phyloP scores from a whole-genome alignment of 306 rosid genomes.

The Cyclanthera cordifolia region DNA sequence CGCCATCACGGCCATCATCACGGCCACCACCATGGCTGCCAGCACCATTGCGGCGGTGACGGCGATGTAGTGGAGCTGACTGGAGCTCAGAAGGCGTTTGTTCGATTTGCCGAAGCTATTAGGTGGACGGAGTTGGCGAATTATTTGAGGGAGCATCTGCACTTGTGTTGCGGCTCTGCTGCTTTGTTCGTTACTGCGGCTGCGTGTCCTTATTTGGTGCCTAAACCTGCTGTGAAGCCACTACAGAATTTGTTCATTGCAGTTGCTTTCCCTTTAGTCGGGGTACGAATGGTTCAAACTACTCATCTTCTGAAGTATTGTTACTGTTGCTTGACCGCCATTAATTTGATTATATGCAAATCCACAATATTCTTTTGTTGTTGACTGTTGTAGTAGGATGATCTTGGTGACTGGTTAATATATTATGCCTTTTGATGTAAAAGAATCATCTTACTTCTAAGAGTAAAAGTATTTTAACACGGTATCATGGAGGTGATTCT shows the following conservation, averaged over 20 bases:
- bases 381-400: background rate
- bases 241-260: slow-evolving; percentile 58
- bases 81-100: slow-evolving; percentile 47
- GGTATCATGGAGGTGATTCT: background rate
- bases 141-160: slow-evolving; percentile 67
- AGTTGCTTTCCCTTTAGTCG: slow-evolving; percentile 76
- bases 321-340: background rate
- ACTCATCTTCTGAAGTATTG: background rate
- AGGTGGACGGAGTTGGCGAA: slow-evolving; percentile 71
- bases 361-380: background rate
- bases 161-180: slow-evolving; percentile 65
- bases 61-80: slow-evolving; percentile 33
- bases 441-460: background rate
- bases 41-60: slow-evolving; percentile 27
- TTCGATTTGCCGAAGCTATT: slow-evolving; percentile 60
- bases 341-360: slow-evolving; percentile 4
- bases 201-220: slow-evolving; percentile 63
- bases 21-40: slow-evolving; percentile 29
- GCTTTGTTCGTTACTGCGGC: slow-evolving; percentile 67
- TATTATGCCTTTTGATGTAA: background rate
- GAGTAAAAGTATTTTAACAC: background rate
- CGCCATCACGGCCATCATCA: slow-evolving; percentile 21
- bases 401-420: background rate
- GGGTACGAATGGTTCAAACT: slow-evolving; percentile 33
- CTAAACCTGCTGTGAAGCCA: slow-evolving; percentile 50